Base-by-base conservation (phyloP, 2,329 filamentous ascomycete genomes). In the Fusarium virguliforme region DNA sequence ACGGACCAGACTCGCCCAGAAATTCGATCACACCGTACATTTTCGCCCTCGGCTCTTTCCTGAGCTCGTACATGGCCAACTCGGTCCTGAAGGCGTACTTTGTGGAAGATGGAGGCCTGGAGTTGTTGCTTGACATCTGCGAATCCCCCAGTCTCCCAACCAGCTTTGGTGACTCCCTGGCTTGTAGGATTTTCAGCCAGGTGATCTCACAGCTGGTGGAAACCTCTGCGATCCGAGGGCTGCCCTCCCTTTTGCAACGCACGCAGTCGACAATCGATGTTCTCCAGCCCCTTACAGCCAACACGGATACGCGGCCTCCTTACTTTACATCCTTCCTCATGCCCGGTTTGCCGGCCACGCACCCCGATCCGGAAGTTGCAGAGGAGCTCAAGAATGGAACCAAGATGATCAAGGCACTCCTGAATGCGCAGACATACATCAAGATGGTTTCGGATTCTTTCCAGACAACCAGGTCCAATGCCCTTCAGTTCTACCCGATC, bases 151-250 rank as follows among this genome's bases (percentile, higher is more conserved):
- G 94, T 78, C 86, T 98, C 51, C 90, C 94, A 1, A 90, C 79
- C 28, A 90, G 73, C 15, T 83, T 81, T 68, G 79, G 90, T 40
- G 90, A 92, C 41, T 88, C 88, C 6, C 82, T 86, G 58, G 89
- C 92, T 4, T 91, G 91, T 62, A 88, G 91, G 65, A 90, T 92
- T 65, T 85, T 98, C 60, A 89, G 91, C 15, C 88, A 90, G 37
- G 91, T 97, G 10, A 85, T 97, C 55, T 90, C 93, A 69, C 88
- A 91, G 70, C 87, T 98, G 69, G 89, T 95, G 7, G 95, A 98
- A 74, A 88, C 90, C 28, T 94, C 93, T 65, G 91, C 95, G 2
- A 89, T 95, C 73, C 85, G 97, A 22, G 91, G 94, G 2, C 84
- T 99, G 8, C 95, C 95, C 0, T 93, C 94, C 5, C 82, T 99